A percentile compares a stretch with the other conserved stretches of the same genome.
Evolutionary conservation across 805 yeast species (phyloP).

Genomic region (Cyberlindnera japonica): DNA sequence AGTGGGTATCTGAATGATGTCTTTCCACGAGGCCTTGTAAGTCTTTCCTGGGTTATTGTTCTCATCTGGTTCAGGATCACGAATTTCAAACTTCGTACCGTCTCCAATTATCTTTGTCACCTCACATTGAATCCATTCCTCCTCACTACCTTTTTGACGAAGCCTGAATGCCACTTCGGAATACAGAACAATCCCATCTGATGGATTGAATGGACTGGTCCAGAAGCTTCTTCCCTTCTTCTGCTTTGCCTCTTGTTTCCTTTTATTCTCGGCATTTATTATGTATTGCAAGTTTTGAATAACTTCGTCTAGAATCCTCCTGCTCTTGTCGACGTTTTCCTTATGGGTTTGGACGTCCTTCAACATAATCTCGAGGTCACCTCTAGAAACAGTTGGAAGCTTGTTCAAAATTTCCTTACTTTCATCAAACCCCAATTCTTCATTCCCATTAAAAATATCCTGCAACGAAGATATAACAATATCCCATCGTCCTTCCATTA

Average conservation of each 20-base stretch:
- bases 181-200: slow-evolving; percentile 56
- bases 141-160: slow-evolving; percentile 62
- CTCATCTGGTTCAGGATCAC: slow-evolving; percentile 98
- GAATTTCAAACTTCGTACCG: slow-evolving; percentile 76
- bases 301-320: slow-evolving; percentile 39
- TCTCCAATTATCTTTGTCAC: slow-evolving; percentile 75
- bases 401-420: slow-evolving; percentile 27
- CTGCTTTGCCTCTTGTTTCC: slow-evolving; percentile 22
- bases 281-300: slow-evolving; percentile 45
- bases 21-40: slow-evolving; percentile 79
- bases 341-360: slow-evolving; percentile 48
- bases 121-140: slow-evolving; percentile 96
- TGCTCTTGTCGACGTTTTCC: slow-evolving; percentile 53
- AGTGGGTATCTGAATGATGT: slow-evolving; percentile 69
- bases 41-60: slow-evolving; percentile 82
- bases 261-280: slow-evolving; percentile 30
- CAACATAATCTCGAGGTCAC: slow-evolving; percentile 38
- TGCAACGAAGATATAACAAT: slow-evolving; percentile 62
- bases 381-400: slow-evolving; percentile 32
- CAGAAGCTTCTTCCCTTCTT: slow-evolving; percentile 33
- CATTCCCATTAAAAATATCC: slow-evolving; percentile 63
- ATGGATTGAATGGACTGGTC: slow-evolving; percentile 54
- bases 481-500: slow-evolving; percentile 68
- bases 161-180: slow-evolving; percentile 88
- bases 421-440: slow-evolving; percentile 47